phyloP scores from a whole-genome alignment of 2,329 filamentous ascomycete genomes.

The Samsoniella hepiali region DNA sequence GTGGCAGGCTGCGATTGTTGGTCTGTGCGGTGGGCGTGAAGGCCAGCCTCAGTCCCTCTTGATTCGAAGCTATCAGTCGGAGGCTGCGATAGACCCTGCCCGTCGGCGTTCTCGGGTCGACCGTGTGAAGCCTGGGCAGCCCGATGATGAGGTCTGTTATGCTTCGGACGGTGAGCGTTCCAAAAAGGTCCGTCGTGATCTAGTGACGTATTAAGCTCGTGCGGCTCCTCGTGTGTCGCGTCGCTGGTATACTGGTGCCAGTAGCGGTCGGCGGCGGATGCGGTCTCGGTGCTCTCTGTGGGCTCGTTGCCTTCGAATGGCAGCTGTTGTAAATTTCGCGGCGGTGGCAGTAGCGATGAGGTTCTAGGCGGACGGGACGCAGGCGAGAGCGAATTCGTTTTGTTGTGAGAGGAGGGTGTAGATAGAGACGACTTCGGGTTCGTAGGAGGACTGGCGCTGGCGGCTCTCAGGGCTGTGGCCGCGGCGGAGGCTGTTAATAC shows the following conservation, averaged over 20 bases:
- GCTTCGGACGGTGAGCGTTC: not conserved
- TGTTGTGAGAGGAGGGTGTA: constrained; percentile 25
- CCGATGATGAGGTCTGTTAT: not conserved
- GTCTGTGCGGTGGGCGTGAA: not conserved
- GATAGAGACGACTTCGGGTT: not conserved
- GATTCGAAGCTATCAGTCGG: not conserved
- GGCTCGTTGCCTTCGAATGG: not conserved
- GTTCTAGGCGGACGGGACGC: constrained; percentile 38
- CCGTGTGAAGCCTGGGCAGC: not conserved
- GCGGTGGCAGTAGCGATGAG: constrained; percentile 43
- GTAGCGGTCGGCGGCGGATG: not conserved
- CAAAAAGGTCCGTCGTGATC: not conserved
- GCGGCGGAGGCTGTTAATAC: not conserved
- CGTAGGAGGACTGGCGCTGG: not conserved
- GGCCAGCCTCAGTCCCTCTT: not conserved
- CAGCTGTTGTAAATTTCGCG: not conserved
- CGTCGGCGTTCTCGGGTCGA: not conserved
- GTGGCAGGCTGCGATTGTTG: not conserved
- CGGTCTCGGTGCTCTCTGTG: not conserved
- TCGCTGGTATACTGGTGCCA: not conserved
- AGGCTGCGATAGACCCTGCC: not conserved
- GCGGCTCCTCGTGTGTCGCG: not conserved
- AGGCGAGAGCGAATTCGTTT: constrained; percentile 29
- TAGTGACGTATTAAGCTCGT: not conserved
- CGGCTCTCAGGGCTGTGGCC: not conserved